These are phyloP conservation scores for Fraxinus anomala DNA, from an alignment of 257 asterid species.

Conservation along the genomic window DNA sequence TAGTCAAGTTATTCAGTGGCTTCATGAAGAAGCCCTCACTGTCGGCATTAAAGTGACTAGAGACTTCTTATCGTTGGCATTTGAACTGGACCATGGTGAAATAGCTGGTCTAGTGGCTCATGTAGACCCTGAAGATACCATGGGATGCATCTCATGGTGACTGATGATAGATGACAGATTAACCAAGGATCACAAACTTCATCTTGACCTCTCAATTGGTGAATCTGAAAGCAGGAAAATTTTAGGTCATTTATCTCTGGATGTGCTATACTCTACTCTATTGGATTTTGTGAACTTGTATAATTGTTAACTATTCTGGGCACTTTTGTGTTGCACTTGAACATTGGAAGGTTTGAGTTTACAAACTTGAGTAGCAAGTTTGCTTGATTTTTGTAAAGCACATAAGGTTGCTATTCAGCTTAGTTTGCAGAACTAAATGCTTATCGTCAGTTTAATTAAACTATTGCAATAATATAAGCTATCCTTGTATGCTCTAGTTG, in stretches of 20 bases:
- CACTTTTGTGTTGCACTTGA: background rate
- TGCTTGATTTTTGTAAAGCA: background rate
- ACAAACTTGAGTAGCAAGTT: background rate
- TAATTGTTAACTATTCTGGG: conserved; percentile 40
- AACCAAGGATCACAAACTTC: conserved; percentile 55
- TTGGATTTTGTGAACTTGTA: conserved; percentile 79
- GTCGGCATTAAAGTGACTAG: conserved; percentile 76
- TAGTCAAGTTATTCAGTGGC: conserved; percentile 87
- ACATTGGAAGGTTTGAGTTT: background rate
- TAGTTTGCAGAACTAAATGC: background rate
- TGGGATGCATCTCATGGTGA: conserved; percentile 99
- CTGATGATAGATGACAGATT: conserved; percentile 62
- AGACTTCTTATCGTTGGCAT: conserved; percentile 79
- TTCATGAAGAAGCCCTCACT: conserved; percentile 76
- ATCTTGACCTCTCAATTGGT: conserved; percentile 38
- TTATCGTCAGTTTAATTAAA: too few species aligned
- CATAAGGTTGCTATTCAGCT: background rate
- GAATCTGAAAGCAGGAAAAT: conserved; percentile 71
- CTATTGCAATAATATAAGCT: too few species aligned
- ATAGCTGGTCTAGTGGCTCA: conserved; percentile 71
- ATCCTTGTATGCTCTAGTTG: background rate
- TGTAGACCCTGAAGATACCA: conserved; percentile 72
- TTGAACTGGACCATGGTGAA: conserved; percentile 89
- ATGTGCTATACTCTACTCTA: conserved; percentile 63
- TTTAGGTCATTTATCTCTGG: conserved; percentile 75